A percentile compares a stretch with the other conserved stretches of the same genome.
phyloP scores from a whole-genome alignment of 163 green algal species.

The Coccomyxa subellipsoidea region DNA sequence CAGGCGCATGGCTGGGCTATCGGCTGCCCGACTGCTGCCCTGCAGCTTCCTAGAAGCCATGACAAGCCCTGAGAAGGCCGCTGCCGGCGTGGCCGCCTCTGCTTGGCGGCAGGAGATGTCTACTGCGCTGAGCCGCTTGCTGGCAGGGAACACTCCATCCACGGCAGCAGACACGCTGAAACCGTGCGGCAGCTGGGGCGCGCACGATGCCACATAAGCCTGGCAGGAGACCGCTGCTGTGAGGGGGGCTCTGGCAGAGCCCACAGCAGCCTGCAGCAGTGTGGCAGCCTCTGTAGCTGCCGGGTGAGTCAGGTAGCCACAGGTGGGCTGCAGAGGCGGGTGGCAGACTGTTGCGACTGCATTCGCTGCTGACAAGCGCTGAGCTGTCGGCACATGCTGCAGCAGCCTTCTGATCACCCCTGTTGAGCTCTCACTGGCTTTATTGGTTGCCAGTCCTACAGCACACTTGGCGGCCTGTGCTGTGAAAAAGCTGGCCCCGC shows the following conservation, averaged over 20 bases:
- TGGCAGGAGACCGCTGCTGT: not conserved
- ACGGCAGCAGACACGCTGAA: not conserved
- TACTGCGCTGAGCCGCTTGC: not conserved
- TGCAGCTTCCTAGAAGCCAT: not conserved
- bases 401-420: not conserved
- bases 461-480: not conserved
- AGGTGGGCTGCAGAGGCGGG: not conserved
- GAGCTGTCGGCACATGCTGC: not conserved
- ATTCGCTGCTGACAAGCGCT: not conserved
- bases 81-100: not conserved
- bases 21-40: not conserved
- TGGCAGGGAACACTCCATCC: not conserved
- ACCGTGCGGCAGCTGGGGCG: not conserved
- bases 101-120: not conserved
- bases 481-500: not conserved
- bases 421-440: not conserved
- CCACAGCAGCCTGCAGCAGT: not conserved
- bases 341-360: not conserved
- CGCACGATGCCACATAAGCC: not conserved
- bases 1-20: not conserved
- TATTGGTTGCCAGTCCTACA: not conserved
- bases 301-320: not conserved
- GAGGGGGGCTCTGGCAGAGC: not conserved
- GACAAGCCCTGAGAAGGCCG: not conserved
- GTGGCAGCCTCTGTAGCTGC: not conserved